Percentiles rank a stretch among this genome's conserved stretches.
Evolutionary conservation across 2,329 filamentous ascomycete species (phyloP).

Genomic region (Fusarium mexicanum): DNA sequence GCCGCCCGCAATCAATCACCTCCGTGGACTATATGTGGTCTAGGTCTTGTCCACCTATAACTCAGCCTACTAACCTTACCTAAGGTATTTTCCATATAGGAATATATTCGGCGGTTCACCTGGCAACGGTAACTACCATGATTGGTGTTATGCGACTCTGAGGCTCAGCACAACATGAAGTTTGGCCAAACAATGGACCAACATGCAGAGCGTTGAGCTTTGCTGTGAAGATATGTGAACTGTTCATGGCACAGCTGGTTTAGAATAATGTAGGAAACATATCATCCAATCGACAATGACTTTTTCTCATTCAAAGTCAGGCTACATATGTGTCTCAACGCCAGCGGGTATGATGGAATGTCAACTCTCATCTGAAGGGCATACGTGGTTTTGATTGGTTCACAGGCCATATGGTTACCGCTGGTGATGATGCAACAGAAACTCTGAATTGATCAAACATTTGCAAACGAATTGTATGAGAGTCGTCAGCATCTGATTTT

Average conservation of each 20-base stretch:
- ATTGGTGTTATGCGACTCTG: background rate
- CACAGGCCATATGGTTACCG: background rate
- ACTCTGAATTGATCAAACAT: background rate
- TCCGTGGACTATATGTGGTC: background rate
- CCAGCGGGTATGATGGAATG: slow-evolving; percentile 6
- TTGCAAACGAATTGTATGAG: background rate
- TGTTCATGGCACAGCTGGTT: background rate
- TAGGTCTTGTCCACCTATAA: background rate
- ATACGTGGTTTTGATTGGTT: slow-evolving; percentile 19
- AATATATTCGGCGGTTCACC: slow-evolving; percentile 19
- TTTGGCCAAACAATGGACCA: background rate
- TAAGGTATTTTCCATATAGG: too few species aligned
- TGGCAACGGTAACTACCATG: slow-evolving; percentile 28
- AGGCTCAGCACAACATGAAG: slow-evolving; percentile 24
- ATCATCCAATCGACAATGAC: background rate
- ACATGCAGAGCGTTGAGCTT: background rate
- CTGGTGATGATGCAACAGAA: slow-evolving; percentile 16
- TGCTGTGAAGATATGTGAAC: background rate
- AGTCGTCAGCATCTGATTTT: background rate
- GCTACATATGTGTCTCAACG: background rate
- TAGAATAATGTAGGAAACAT: slow-evolving; percentile 2
- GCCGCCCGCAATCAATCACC: background rate
- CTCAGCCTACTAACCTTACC: too few species aligned
- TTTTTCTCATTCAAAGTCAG: background rate
- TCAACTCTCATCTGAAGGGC: background rate